phyloP scores from a whole-genome alignment of 2,329 filamentous ascomycete genomes.

The Periconia macrospinosa region DNA sequence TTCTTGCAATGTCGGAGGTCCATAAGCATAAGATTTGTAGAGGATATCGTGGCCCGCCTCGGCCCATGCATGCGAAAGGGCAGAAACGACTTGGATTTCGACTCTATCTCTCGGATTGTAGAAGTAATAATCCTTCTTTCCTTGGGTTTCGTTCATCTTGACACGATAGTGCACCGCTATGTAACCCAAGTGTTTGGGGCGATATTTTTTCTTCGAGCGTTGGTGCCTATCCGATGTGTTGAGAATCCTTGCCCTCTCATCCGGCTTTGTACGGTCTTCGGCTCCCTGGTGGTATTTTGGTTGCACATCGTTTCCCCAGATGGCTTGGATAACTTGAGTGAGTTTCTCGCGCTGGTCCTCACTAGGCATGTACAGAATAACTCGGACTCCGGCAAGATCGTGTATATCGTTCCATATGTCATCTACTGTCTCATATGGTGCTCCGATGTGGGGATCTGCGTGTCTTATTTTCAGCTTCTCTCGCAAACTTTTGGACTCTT shows the following conservation, averaged over 20 bases:
- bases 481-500: constrained; percentile 2
- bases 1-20: constrained; percentile 8
- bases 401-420: constrained; percentile 8
- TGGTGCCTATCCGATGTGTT: neutral
- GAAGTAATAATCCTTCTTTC: neutral
- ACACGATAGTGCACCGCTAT: constrained; percentile 12
- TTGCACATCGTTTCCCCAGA: constrained; percentile 3
- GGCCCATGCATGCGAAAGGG: constrained; percentile 29
- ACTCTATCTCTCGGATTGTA: constrained; percentile 7
- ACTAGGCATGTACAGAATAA: constrained; percentile 12
- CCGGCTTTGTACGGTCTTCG: neutral
- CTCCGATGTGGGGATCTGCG: neutral
- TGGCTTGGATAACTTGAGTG: neutral
- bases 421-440: neutral
- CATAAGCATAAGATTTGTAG: constrained; percentile 25
- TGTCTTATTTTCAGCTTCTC: constrained; percentile 9
- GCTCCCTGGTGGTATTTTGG: constrained; percentile 2
- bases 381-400: constrained; percentile 13
- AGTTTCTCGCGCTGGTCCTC: constrained; percentile 4
- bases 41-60: constrained; percentile 31
- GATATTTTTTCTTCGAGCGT: constrained; percentile 3
- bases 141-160: constrained; percentile 5
- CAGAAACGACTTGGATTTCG: constrained; percentile 36
- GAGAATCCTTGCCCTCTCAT: neutral
- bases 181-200: constrained; percentile 11